Conservation (phyloP, 169 alveolate species). For the Sarcocystis neurona region DNA sequence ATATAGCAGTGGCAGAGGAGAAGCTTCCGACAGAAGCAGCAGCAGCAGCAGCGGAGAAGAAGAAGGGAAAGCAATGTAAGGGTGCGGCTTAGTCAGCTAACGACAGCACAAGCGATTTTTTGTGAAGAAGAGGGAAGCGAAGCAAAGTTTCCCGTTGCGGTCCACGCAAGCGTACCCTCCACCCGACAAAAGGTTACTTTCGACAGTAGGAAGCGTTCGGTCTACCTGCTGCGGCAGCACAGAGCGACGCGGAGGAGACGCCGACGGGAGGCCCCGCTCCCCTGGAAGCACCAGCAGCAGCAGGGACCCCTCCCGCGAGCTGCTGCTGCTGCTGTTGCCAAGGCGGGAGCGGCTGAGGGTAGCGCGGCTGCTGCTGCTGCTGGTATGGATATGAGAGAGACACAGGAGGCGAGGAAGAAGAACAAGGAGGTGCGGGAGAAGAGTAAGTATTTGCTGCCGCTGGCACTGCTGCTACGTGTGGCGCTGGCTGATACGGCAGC, state of each 20-base stretch:
- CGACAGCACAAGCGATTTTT: too few species aligned
- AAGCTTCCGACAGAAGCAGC: too few species aligned
- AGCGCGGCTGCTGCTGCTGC: constrained; percentile 4
- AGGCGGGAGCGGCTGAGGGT: background rate
- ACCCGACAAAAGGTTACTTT: too few species aligned
- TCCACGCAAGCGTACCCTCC: too few species aligned
- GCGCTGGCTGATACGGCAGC: background rate
- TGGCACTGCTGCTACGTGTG: background rate
- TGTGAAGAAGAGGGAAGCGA: too few species aligned
- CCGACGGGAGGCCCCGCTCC: background rate
- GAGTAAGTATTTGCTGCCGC: background rate
- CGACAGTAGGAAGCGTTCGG: too few species aligned
- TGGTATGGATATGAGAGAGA: background rate
- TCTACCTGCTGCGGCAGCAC: background rate
- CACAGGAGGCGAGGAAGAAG: background rate
- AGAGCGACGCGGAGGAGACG: background rate
- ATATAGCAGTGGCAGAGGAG: too few species aligned
- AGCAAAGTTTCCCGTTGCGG: too few species aligned
- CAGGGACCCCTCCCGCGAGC: background rate
- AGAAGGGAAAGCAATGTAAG: too few species aligned
- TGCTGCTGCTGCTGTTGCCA: constrained; percentile 34
- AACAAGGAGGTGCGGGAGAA: background rate
- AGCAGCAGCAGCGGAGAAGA: too few species aligned
- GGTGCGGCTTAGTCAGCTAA: too few species aligned
- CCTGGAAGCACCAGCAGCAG: background rate